A percentile compares a stretch with the other conserved stretches of the same genome.
Evolutionary conservation across 73 alveolate species (phyloP).

Genomic region (Tetrahymena elliotti): DNA sequence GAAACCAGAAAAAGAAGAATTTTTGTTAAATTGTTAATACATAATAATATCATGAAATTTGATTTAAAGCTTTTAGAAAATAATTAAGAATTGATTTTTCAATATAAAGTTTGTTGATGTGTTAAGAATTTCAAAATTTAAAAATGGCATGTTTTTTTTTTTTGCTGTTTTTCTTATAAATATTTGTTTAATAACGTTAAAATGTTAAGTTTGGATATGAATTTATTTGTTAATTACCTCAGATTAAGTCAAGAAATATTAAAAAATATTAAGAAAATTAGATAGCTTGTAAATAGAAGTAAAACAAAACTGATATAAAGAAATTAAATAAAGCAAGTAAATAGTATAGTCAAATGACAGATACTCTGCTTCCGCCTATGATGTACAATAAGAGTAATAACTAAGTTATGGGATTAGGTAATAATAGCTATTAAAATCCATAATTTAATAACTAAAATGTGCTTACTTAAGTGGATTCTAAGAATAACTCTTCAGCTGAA

Average conservation of each 20-base stretch:
- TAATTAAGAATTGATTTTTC: neutral
- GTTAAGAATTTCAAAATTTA: neutral
- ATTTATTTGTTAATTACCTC: neutral
- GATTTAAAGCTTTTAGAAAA: too few relatives aligned
- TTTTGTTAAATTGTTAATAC: too few relatives aligned
- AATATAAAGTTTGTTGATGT: neutral
- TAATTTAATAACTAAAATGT: neutral
- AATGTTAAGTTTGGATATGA: neutral
- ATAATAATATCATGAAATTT: too few relatives aligned
- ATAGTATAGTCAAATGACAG: neutral
- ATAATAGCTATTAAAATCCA: neutral
- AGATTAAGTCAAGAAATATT: neutral
- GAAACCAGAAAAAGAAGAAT: too few relatives aligned
- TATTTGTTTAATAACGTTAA: neutral
- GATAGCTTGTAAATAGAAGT: too few relatives aligned
- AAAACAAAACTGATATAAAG: neutral
- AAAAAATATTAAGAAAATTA: too few relatives aligned
- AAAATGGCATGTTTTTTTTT: neutral
- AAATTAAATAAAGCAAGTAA: neutral
- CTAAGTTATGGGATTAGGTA: too few relatives aligned
- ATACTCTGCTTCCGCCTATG: neutral
- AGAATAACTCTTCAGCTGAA: neutral
- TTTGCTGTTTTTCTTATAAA: neutral
- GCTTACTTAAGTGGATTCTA: neutral
- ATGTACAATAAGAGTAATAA: neutral